Conservation (phyloP, 2,329 filamentous ascomycete genomes). For the Penicillium sp. region DNA sequence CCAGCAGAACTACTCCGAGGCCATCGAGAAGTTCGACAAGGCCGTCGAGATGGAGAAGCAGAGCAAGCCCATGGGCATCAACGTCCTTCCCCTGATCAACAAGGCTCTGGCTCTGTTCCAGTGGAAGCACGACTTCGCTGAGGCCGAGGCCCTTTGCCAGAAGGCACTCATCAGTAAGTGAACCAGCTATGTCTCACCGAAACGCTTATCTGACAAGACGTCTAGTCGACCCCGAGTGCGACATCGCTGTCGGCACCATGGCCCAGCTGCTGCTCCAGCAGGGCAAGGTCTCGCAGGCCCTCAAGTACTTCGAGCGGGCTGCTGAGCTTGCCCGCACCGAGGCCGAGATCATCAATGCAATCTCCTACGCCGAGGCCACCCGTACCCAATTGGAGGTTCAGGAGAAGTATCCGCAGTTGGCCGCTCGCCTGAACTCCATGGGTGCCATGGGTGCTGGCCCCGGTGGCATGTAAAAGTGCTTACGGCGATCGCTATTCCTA, state of each 20-base stretch:
- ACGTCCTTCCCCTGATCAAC: conserved; percentile 96
- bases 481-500: conserved; percentile 3
- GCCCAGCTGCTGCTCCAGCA: conserved; percentile 95
- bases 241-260: conserved; percentile 98
- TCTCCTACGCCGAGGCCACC: conserved; percentile 95
- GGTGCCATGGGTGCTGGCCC: conserved; percentile 40
- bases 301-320: conserved; percentile 95
- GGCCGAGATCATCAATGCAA: conserved; percentile 90
- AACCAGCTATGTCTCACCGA: not conserved
- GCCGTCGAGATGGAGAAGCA: conserved; percentile 99
- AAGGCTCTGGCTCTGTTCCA: conserved; percentile 97
- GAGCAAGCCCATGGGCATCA: conserved; percentile 91
- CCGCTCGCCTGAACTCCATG: conserved; percentile 67
- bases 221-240: conserved; percentile 92
- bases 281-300: conserved; percentile 91
- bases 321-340: conserved; percentile 93
- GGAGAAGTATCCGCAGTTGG: conserved; percentile 79
- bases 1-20: conserved; percentile 92
- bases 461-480: conserved; percentile 32
- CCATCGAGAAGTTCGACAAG: conserved; percentile 95
- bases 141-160: conserved; percentile 94
- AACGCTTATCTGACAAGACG: conserved; percentile 16
- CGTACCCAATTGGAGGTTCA: conserved; percentile 91
- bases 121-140: conserved; percentile 94
- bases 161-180: conserved; percentile 92